These are phyloP conservation scores for Sclerotinia spermophila DNA, from an alignment of 2,329 filamentous ascomycete species.

Conservation along the genomic window DNA sequence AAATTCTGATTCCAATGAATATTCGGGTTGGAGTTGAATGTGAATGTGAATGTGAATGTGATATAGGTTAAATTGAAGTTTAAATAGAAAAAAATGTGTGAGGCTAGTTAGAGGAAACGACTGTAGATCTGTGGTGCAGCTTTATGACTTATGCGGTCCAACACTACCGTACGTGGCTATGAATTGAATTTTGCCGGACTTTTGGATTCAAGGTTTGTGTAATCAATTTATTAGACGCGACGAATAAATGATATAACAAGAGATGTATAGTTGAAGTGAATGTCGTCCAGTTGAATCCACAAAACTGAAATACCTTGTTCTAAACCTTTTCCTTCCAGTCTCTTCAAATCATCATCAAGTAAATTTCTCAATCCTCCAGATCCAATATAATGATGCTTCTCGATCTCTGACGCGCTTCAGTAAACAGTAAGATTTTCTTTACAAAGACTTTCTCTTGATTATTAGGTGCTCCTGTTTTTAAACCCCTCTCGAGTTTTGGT, in stretches of 20 bases:
- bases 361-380: background rate
- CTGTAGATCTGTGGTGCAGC: background rate
- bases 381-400: background rate
- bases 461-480: background rate
- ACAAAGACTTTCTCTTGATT: background rate
- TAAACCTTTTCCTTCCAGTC: background rate
- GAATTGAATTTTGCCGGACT: background rate
- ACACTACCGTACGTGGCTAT: background rate
- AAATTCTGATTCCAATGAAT: background rate
- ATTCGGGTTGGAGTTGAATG: background rate
- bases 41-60: background rate
- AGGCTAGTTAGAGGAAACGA: background rate
- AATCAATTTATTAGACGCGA: background rate
- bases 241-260: background rate
- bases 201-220: background rate
- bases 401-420: background rate
- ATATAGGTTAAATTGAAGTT: background rate
- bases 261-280: background rate
- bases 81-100: background rate
- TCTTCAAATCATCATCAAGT: background rate
- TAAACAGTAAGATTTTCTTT: background rate
- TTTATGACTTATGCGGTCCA: background rate
- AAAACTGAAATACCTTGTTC: background rate
- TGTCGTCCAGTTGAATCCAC: background rate
- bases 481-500: background rate